A percentile compares a stretch with the other conserved stretches of the same genome.
phyloP scores from a whole-genome alignment of 1,139 yeast genomes.

The Scheffersomyces lignicola region DNA sequence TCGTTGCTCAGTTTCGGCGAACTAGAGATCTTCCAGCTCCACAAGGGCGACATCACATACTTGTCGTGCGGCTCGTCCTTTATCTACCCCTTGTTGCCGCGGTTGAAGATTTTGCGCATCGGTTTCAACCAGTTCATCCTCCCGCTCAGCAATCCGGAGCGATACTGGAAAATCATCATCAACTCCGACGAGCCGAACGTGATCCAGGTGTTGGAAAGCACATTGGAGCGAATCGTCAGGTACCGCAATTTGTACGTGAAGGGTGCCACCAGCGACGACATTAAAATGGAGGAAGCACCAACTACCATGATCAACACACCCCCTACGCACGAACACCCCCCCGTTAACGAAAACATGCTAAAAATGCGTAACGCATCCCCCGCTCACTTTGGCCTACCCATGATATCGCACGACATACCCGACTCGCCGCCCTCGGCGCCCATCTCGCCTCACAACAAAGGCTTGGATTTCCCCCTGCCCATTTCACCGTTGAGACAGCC shows the following conservation, averaged over 20 bases:
- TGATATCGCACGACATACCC: conserved; percentile 30
- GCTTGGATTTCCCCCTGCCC: conserved; percentile 8
- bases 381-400: conserved; percentile 12
- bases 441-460: conserved; percentile 34
- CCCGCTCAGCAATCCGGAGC: conserved; percentile 68
- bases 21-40: conserved; percentile 64
- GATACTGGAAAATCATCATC: conserved; percentile 67
- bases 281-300: too few relatives aligned
- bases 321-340: neutral
- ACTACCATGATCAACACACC: conserved; percentile 2
- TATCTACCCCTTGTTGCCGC: conserved; percentile 66
- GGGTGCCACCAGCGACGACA: conserved; percentile 2
- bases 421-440: conserved; percentile 52
- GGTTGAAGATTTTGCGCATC: conserved; percentile 56
- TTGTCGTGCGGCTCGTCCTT: conserved; percentile 56
- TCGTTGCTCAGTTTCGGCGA: conserved; percentile 60
- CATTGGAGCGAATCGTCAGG: conserved; percentile 42
- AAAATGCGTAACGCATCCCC: conserved; percentile 4
- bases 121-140: conserved; percentile 54
- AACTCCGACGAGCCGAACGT: conserved; percentile 34
- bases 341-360: conserved; percentile 1
- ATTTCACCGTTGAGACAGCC: conserved; percentile 7
- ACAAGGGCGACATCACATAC: conserved; percentile 63
- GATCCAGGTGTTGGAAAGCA: conserved; percentile 35
- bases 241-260: conserved; percentile 42